phyloP scores from a whole-genome alignment of 768 basidiomycete genomes.

The Candolleomyces aberdarensis region DNA sequence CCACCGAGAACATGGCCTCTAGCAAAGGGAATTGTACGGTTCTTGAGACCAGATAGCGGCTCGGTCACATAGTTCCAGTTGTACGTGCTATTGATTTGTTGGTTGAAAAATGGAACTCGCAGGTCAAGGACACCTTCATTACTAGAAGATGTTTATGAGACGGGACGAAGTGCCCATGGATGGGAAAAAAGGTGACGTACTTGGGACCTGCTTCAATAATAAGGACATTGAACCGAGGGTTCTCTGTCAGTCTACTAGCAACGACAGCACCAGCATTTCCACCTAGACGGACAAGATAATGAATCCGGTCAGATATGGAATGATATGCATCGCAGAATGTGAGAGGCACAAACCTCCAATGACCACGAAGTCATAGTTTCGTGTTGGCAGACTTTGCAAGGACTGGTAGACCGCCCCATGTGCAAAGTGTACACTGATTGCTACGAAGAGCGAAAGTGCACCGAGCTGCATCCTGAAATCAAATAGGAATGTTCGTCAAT shows the following conservation, averaged over 20 bases:
- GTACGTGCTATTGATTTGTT: neutral
- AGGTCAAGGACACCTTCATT: conserved; percentile 13
- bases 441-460: neutral
- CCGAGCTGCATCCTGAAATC: neutral
- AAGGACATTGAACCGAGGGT: conserved; percentile 31
- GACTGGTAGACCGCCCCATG: neutral
- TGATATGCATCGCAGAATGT: neutral
- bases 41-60: conserved; percentile 10
- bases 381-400: neutral
- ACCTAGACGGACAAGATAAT: conserved; percentile 3
- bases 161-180: neutral
- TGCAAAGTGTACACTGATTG: neutral
- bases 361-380: conserved; percentile 12
- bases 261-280: conserved; percentile 46
- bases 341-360: conserved; percentile 23
- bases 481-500: too few relatives aligned
- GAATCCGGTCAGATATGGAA: neutral
- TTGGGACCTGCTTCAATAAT: conserved; percentile 35
- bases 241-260: conserved; percentile 41
- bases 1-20: conserved; percentile 17
- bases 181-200: conserved; percentile 12
- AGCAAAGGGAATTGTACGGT: conserved; percentile 5
- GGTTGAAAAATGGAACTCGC: conserved; percentile 10
- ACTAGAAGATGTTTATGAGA: conserved; percentile 2
- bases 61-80: conserved; percentile 15